These are phyloP conservation scores for Phellopilus nigrolimitatus DNA, from an alignment of 1,284 basidiomycete genomes.

Conservation along the genomic window DNA sequence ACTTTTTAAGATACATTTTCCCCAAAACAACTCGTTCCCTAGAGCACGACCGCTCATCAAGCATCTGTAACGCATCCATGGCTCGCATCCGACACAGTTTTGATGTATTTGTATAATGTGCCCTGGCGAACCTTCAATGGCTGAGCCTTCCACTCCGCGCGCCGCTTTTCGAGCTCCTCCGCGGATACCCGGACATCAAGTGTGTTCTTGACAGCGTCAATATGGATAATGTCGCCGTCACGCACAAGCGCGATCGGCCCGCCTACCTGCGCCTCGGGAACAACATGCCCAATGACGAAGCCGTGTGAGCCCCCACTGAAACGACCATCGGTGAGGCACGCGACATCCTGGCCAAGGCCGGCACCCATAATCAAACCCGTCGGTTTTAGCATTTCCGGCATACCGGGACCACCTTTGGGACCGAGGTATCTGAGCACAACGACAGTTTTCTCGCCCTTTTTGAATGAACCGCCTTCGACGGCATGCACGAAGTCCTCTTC, in stretches of 20 bases:
- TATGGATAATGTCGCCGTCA: conserved; percentile 83
- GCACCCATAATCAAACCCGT: conserved; percentile 91
- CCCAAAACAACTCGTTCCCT: too few species aligned
- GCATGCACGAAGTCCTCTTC: conserved; percentile 81
- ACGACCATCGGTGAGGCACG: conserved; percentile 89
- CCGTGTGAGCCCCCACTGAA: conserved; percentile 94
- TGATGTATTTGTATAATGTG: conserved; percentile 85
- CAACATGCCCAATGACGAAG: conserved; percentile 90
- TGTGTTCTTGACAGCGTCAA: conserved; percentile 82
- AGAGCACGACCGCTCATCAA: too few species aligned
- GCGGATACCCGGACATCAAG: conserved; percentile 69
- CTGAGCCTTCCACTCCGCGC: conserved; percentile 70
- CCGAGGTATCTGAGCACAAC: conserved; percentile 85
- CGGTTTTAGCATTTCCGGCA: conserved; percentile 95
- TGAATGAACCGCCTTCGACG: conserved; percentile 76
- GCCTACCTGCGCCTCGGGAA: conserved; percentile 84
- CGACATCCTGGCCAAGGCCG: conserved; percentile 86
- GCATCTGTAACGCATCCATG: conserved; percentile 86
- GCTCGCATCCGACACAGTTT: conserved; percentile 82
- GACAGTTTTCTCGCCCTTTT: conserved; percentile 87
- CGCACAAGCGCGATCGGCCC: conserved; percentile 87
- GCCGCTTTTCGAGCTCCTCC: conserved; percentile 67
- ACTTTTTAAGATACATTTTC: too few species aligned
- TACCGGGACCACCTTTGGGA: conserved; percentile 87
- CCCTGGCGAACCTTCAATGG: conserved; percentile 84